Conservation (phyloP, 2,329 filamentous ascomycete genomes). For the Pochonia chlamydosporia region DNA sequence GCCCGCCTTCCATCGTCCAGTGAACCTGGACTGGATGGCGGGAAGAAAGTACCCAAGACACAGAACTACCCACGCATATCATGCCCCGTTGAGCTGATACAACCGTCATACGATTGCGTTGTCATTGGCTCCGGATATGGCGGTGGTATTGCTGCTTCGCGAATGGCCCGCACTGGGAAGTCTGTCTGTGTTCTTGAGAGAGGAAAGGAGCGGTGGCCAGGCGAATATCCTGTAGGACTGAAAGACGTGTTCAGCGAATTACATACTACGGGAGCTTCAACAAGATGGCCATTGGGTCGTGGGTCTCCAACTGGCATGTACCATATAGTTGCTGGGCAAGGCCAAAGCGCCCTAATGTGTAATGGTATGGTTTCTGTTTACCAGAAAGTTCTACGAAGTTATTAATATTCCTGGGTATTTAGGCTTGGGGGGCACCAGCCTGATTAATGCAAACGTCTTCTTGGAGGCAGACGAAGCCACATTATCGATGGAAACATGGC, state of each 20-base stretch:
- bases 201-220: slow-evolving; percentile 60
- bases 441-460: slow-evolving; percentile 65
- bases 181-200: slow-evolving; percentile 60
- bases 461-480: slow-evolving; percentile 51
- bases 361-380: slow-evolving; percentile 33
- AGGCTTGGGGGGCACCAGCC: slow-evolving; percentile 57
- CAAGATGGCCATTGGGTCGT: slow-evolving; percentile 26
- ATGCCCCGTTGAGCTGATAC: slow-evolving; percentile 50
- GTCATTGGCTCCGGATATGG: slow-evolving; percentile 67
- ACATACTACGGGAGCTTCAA: slow-evolving; percentile 47
- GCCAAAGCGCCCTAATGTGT: slow-evolving; percentile 56
- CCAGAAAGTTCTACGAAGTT: slow-evolving; percentile 6
- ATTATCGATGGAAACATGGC: slow-evolving; percentile 51
- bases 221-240: slow-evolving; percentile 52
- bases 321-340: slow-evolving; percentile 56
- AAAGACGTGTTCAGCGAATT: slow-evolving; percentile 44
- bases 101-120: slow-evolving; percentile 55
- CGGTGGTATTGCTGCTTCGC: slow-evolving; percentile 58
- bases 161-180: slow-evolving; percentile 52
- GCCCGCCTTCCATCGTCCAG: background rate
- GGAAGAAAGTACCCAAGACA: background rate
- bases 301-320: slow-evolving; percentile 57
- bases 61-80: slow-evolving; percentile 46
- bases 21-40: background rate
- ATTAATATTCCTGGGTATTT: too few relatives aligned